phyloP scores from a whole-genome alignment of 1,139 yeast species.

The Magnusiomyces sp. region DNA sequence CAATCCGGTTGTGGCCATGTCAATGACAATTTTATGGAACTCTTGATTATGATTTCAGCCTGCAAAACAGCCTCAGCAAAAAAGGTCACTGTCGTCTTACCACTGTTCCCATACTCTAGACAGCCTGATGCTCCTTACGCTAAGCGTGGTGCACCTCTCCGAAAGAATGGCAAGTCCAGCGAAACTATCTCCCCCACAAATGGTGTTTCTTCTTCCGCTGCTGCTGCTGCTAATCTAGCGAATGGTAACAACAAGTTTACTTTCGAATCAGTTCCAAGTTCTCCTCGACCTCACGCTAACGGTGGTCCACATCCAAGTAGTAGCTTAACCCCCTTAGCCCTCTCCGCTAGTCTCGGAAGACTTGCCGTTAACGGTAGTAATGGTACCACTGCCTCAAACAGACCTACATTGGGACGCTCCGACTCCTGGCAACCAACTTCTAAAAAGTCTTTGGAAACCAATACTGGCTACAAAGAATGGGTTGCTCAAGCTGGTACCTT shows the following conservation, averaged over 20 bases:
- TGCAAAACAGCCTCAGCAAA: conserved; percentile 94
- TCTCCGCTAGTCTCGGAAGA: conserved; percentile 3
- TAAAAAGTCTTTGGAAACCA: conserved; percentile 23
- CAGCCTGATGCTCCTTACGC: conserved; percentile 94
- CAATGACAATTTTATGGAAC: conserved; percentile 83
- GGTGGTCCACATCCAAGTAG: neutral
- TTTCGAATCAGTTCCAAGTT: conserved; percentile 56
- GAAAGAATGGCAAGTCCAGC: conserved; percentile 36
- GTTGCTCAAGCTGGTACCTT: conserved; percentile 92
- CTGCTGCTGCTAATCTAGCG: neutral
- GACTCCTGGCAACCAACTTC: conserved; percentile 18
- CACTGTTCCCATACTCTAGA: conserved; percentile 89
- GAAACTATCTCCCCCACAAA: neutral
- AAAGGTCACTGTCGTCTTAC: conserved; percentile 89
- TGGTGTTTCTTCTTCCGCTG: neutral
- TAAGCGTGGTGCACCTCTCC: conserved; percentile 53
- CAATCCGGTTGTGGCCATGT: conserved; percentile 76
- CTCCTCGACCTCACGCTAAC: conserved; percentile 38
- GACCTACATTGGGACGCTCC: conserved; percentile 6
- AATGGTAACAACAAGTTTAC: conserved; percentile 31
- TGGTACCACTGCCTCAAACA: conserved; percentile 14
- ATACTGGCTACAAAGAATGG: conserved; percentile 85
- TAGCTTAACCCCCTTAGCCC: conserved; percentile 2
- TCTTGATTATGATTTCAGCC: conserved; percentile 82
- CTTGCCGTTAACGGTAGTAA: conserved; percentile 7